Percentiles rank a stretch among this genome's conserved stretches.
Conservation (phyloP, 257 asterid species). For the Hygrophila difformis region DNA sequence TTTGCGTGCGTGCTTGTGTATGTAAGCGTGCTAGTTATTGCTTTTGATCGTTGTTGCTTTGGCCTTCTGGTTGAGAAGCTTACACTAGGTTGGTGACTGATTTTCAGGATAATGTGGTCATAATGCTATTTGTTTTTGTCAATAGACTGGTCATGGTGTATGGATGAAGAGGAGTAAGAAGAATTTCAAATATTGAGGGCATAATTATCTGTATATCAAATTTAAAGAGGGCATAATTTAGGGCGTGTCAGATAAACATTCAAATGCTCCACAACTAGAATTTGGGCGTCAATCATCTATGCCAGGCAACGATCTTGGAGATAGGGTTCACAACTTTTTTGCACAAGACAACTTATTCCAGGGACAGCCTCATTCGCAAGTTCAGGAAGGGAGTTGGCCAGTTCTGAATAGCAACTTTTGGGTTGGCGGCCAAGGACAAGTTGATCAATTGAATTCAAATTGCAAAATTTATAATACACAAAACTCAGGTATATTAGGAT, state of each 20-base stretch:
- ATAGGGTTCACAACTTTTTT: conserved; percentile 88
- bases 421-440: conserved; percentile 56
- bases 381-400: conserved; percentile 57
- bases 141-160: too few relatives aligned
- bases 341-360: conserved; percentile 62
- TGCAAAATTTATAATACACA: conserved; percentile 36
- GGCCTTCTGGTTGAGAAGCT: conserved; percentile 9
- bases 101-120: conserved; percentile 2
- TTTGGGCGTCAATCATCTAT: conserved; percentile 41
- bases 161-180: too few relatives aligned
- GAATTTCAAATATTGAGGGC: conserved; percentile 6
- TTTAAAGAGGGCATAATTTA: conserved; percentile 11
- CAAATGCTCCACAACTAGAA: neutral
- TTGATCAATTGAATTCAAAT: conserved; percentile 30
- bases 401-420: conserved; percentile 33
- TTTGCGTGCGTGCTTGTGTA: too few relatives aligned
- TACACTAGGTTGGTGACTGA: conserved; percentile 1
- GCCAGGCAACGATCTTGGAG: conserved; percentile 91
- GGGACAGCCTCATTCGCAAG: conserved; percentile 56
- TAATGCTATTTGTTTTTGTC: conserved; percentile 7
- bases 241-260: conserved; percentile 4
- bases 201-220: conserved; percentile 13
- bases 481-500: conserved; percentile 20
- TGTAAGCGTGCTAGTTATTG: too few relatives aligned
- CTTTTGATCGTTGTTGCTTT: conserved; percentile 2